These are phyloP conservation scores for Sarocladiaceae sp. DNA, from an alignment of 2,329 filamentous ascomycete species.

Conservation along the genomic window DNA sequence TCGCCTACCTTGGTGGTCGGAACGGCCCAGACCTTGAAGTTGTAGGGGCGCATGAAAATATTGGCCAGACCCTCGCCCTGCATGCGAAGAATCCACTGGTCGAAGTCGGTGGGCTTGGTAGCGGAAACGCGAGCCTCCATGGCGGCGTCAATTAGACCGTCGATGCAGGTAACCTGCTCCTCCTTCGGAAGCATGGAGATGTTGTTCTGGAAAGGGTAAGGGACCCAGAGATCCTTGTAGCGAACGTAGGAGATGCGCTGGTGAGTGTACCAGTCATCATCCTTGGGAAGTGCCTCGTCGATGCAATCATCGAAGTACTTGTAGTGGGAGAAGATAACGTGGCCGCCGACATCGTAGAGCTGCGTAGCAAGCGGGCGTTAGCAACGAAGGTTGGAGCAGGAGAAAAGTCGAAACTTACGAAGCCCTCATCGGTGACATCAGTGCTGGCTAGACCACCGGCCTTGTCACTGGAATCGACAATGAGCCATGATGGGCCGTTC, in stretches of 20 bases:
- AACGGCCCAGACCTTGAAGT: constrained; percentile 99
- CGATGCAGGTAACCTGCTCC: constrained; percentile 89
- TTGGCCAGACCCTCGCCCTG: constrained; percentile 86
- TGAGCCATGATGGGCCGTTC: constrained; percentile 92
- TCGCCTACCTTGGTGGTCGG: constrained; percentile 82
- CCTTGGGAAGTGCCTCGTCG: constrained; percentile 89
- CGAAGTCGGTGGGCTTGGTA: constrained; percentile 93
- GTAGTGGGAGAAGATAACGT: constrained; percentile 99
- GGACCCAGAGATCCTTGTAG: constrained; percentile 94
- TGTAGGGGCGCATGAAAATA: constrained; percentile 98
- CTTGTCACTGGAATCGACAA: constrained; percentile 85
- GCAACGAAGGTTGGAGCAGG: not conserved
- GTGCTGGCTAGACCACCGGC: constrained; percentile 95
- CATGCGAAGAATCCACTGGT: constrained; percentile 95
- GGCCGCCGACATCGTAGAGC: constrained; percentile 97
- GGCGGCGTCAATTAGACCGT: constrained; percentile 92
- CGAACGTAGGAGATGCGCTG: constrained; percentile 98
- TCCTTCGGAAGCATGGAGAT: constrained; percentile 97
- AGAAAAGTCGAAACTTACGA: constrained; percentile 58
- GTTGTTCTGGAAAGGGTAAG: constrained; percentile 99
- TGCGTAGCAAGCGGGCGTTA: constrained; percentile 30
- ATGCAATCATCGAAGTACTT: constrained; percentile 99
- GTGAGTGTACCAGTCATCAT: constrained; percentile 95
- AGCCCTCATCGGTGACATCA: constrained; percentile 90
- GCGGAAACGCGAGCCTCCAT: constrained; percentile 78